Percentiles rank a stretch among this genome's conserved stretches.
Evolutionary conservation across 1,284 basidiomycete species (phyloP).

Genomic region (Coniferiporia sulphurascens): DNA sequence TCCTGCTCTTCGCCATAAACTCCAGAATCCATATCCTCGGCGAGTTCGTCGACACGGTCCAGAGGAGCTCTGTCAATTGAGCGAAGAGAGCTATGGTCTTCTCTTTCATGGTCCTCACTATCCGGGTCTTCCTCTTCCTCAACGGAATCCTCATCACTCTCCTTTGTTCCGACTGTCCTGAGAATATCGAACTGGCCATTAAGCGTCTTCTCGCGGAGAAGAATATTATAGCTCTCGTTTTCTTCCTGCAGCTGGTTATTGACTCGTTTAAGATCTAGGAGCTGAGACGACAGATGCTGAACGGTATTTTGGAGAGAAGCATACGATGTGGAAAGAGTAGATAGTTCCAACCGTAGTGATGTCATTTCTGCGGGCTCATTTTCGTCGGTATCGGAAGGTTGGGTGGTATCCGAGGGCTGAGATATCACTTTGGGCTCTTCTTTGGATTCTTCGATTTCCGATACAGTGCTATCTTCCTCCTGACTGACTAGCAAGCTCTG

Average conservation of each 20-base stretch:
- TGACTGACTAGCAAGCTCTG: neutral
- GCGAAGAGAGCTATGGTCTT: slow-evolving; percentile 33
- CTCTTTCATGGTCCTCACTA: slow-evolving; percentile 34
- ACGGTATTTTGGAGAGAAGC: slow-evolving; percentile 74
- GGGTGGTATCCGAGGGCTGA: slow-evolving; percentile 28
- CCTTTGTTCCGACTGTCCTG: slow-evolving; percentile 50
- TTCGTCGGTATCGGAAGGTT: slow-evolving; percentile 45
- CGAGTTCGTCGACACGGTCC: slow-evolving; percentile 27
- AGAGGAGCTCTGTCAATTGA: slow-evolving; percentile 22
- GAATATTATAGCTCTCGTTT: slow-evolving; percentile 91
- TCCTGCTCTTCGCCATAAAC: slow-evolving; percentile 26
- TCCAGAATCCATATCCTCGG: slow-evolving; percentile 17
- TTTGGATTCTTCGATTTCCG: slow-evolving; percentile 32
- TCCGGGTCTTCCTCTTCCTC: slow-evolving; percentile 48
- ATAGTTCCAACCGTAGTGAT: slow-evolving; percentile 69
- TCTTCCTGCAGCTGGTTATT: slow-evolving; percentile 84
- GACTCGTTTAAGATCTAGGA: slow-evolving; percentile 73
- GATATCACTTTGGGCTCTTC: slow-evolving; percentile 31
- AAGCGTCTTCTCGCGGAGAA: slow-evolving; percentile 83
- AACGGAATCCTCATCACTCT: slow-evolving; percentile 24
- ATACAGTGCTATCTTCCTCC: slow-evolving; percentile 21
- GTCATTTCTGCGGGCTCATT: slow-evolving; percentile 81
- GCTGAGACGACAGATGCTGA: slow-evolving; percentile 67
- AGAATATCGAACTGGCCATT: slow-evolving; percentile 79
- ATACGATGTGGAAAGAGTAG: slow-evolving; percentile 77